Evolutionary conservation across 352 stramenopile genomes (phyloP), one percentile per base, ranked within the genome.

Genomic region (Pythium apleroticum): DNA sequence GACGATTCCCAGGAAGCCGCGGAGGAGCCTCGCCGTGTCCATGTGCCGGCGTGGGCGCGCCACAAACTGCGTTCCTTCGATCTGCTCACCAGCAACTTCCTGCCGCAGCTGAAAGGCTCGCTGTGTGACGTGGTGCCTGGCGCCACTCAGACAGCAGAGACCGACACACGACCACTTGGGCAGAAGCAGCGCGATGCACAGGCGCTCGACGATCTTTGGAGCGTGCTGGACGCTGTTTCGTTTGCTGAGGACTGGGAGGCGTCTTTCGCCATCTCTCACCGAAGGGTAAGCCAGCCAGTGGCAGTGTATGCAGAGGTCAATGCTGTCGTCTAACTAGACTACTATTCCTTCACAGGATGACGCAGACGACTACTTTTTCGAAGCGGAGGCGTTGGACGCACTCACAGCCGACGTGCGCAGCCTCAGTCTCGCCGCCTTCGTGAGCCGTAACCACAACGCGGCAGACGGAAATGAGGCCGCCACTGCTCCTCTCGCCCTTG

Each of bases 11-110:
- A 69, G 22, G 64, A 65, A 53, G 12, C 39, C 35, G 17, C 28
- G 37, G 14, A 17, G 12, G 28, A 58, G 24, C 17, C 4, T 17
- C 2, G 9, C 57, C 4, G 35, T 33, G 49, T 71, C 45, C 43
- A 63, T 28, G 66, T 88, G 15, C 80, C 78, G 46, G 81, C 70
- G 33, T 91, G 79, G 80, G 81, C 77, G 41, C 57, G 58, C 5
- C 88, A 71, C 70, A 59, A 66, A 5, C 27, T 37, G 35, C 73
- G 79, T 20, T 80, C 71, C 10, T 88, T 90, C 41, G 83, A 91
- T 60, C 63, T 85, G 46, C 22, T 88, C n/a, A 68, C 69, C 15
- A 89, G 77, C 65, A 91, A 88, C 55, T 73, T 90, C 45, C 52
- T 91, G 17, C 22, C 24, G 10, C 77, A 81, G 46, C 54, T 91